phyloP scores from a whole-genome alignment of 2,329 filamentous ascomycete genomes.

The Bipolaris sorokiniana region DNA sequence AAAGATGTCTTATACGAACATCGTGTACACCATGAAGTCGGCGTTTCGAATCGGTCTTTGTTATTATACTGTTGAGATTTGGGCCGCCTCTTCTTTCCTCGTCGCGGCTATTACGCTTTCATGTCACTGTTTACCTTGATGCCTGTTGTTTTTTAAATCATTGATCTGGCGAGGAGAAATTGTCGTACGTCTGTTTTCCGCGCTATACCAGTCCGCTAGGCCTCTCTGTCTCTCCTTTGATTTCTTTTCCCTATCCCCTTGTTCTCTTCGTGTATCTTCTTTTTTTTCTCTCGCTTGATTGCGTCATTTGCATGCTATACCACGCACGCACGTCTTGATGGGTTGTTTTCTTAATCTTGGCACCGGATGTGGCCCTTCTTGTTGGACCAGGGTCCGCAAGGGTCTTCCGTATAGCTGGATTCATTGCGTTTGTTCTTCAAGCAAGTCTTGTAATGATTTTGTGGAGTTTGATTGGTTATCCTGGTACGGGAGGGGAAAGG shows the following conservation, averaged over 20 bases:
- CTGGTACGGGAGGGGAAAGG: neutral
- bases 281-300: neutral
- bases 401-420: neutral
- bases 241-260: neutral
- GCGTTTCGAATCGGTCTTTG: neutral
- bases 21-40: neutral
- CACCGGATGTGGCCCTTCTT: neutral
- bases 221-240: neutral
- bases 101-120: slow-evolving; percentile 4
- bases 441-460: neutral
- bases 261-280: slow-evolving; percentile 9
- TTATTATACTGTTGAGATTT: neutral
- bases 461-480: neutral
- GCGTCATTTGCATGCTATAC: neutral
- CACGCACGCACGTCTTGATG: neutral
- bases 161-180: neutral
- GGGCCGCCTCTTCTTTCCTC: neutral
- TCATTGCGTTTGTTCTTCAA: neutral
- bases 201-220: slow-evolving; percentile 12
- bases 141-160: neutral
- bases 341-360: neutral
- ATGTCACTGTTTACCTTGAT: slow-evolving; percentile 6
- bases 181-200: slow-evolving; percentile 1
- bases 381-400: neutral
- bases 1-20: neutral